phyloP scores from a whole-genome alignment of 139 green algal genomes.

The Chlorella sp. region DNA sequence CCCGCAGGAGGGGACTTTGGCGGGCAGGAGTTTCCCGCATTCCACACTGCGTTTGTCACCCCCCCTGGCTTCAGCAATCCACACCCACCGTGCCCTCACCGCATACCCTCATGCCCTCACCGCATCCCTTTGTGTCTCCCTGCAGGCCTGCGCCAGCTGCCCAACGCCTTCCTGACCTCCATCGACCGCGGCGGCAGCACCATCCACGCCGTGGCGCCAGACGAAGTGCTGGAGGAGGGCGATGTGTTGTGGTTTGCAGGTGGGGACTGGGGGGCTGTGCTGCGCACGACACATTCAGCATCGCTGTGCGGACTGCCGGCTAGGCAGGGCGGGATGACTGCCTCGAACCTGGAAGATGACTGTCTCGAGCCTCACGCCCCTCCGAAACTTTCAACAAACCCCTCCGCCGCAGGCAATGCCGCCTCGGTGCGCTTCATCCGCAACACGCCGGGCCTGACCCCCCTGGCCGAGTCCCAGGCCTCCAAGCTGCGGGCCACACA shows the following conservation, averaged over 20 bases:
- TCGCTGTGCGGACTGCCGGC: neutral
- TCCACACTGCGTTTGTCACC: no score
- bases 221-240: conserved; percentile 59
- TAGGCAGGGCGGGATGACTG: neutral
- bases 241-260: conserved; percentile 86
- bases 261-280: conserved; percentile 16
- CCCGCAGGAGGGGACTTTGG: neutral
- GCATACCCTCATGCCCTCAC: neutral
- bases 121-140: neutral
- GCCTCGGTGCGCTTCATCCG: conserved; percentile 57
- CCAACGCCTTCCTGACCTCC: conserved; percentile 69
- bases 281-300: neutral
- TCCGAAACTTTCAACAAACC: neutral
- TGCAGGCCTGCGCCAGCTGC: conserved; percentile 38
- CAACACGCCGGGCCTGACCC: conserved; percentile 63
- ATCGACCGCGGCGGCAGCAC: conserved; percentile 48
- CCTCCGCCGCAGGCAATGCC: conserved; percentile 24
- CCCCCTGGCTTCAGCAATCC: neutral
- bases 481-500: conserved; percentile 33
- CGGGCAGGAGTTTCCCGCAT: no score
- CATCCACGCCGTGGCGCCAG: conserved; percentile 53
- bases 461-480: conserved; percentile 52
- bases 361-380: neutral
- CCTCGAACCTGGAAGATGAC: neutral
- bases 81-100: neutral